Evolutionary conservation across 2,329 filamentous ascomycete genomes (phyloP).

Genomic region (Zopfia rhizophila): DNA sequence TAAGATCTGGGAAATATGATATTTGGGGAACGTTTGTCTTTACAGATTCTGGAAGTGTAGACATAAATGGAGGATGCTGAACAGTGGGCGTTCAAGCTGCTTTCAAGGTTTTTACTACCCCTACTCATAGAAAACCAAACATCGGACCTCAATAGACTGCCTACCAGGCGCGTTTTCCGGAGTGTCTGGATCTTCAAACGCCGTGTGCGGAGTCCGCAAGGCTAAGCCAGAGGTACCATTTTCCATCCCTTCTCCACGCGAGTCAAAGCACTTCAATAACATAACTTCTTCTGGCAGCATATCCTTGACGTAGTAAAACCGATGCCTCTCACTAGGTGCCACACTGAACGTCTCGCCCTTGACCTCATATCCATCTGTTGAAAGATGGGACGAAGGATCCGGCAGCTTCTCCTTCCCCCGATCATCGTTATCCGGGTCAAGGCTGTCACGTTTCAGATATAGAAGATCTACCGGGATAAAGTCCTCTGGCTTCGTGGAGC

Average conservation of each 20-base stretch:
- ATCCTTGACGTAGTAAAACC: constrained; percentile 74
- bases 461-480: constrained; percentile 70
- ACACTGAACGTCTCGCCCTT: constrained; percentile 72
- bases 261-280: constrained; percentile 63
- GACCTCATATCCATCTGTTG: constrained; percentile 70
- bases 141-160: constrained; percentile 73
- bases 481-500: constrained; percentile 66
- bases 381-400: constrained; percentile 57
- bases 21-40: too few relatives aligned
- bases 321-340: constrained; percentile 66
- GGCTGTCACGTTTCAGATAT: constrained; percentile 63
- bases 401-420: constrained; percentile 68
- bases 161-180: constrained; percentile 60
- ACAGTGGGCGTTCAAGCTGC: too few relatives aligned
- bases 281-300: constrained; percentile 69
- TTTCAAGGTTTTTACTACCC: too few relatives aligned
- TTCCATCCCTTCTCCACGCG: constrained; percentile 54
- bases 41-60: too few relatives aligned
- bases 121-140: constrained; percentile 70
- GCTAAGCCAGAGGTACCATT: constrained; percentile 53
- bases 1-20: too few relatives aligned
- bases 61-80: too few relatives aligned
- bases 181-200: constrained; percentile 65
- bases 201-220: constrained; percentile 72
- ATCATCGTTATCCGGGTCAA: constrained; percentile 61